Conservation (phyloP, 768 basidiomycete species). For the Leccinum incarnatum region DNA sequence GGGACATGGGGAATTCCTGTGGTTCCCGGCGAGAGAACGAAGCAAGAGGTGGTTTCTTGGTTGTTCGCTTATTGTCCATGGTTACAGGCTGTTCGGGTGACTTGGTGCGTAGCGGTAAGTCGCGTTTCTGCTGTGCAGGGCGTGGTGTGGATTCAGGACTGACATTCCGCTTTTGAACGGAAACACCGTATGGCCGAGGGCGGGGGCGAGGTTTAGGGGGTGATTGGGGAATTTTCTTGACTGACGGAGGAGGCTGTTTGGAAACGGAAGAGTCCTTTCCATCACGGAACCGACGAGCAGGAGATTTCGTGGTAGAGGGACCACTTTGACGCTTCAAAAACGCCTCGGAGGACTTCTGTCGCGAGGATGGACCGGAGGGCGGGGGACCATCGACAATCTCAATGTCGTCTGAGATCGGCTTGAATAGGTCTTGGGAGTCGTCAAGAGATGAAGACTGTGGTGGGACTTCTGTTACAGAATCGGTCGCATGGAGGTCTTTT, state of each 20-base stretch:
- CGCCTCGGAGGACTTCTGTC: neutral
- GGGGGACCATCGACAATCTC: neutral
- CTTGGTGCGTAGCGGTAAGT: constrained; percentile 6
- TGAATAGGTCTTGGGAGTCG: constrained; percentile 24
- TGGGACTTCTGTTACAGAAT: constrained; percentile 2
- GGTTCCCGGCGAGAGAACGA: constrained; percentile 9
- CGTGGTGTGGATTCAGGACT: constrained; percentile 23
- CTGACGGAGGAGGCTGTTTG: neutral
- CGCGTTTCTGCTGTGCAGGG: neutral
- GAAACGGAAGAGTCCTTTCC: constrained; percentile 4
- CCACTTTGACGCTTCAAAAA: constrained; percentile 5
- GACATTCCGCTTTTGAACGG: neutral
- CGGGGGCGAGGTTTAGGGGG: constrained; percentile 16
- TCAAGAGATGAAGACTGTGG: constrained; percentile 23
- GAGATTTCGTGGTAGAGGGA: neutral
- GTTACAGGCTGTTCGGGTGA: constrained; percentile 2
- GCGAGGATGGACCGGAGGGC: neutral
- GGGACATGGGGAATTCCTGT: constrained; percentile 26
- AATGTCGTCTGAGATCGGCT: constrained; percentile 20
- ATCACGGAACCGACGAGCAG: neutral
- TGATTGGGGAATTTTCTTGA: neutral
- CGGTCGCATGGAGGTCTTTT: constrained; percentile 1
- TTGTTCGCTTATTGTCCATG: neutral
- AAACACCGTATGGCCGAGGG: constrained; percentile 14
- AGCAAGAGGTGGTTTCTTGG: constrained; percentile 10